Base-by-base conservation (phyloP, 352 stramenopile genomes). In the Thalassiosira oceanica region DNA sequence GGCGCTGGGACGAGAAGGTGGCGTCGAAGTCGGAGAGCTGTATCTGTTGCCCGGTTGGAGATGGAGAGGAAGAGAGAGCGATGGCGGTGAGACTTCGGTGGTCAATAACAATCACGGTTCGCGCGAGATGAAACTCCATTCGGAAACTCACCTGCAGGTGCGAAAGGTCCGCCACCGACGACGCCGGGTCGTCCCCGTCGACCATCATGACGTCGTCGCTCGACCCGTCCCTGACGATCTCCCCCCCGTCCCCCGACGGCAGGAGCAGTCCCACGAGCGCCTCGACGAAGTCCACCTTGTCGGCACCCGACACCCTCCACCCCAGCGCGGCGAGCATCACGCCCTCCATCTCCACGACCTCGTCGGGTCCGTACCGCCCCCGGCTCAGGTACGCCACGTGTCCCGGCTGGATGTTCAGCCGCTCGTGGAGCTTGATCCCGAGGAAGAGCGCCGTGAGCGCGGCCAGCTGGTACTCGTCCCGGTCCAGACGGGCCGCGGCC, bases 371-470 rank as follows among this genome's bases (percentile, higher is more conserved):
- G 56, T 89, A 91, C 20, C 83, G 67, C 13, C 82, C 82, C 27
- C 82, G 51, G 57, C 66, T 84, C 15, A 91, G 48, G 20, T 89
- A 69, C 20, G 54, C 66, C 10, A 74, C 61, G 58, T 74, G 61
- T 39, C 49, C 29, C 3, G 52, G 46, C 41, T 70, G 33, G n/a
- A 79, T 63, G 29, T 70, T 74, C 8, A 79, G 27, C 16, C 61
- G 49, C 24, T 79, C 69, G 39, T 73, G 55, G 11, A 90, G 13
- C 50, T 92, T 92, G 35, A 89, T 82, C 7, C 77, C 42, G 0
- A 92, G 23, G 56, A 88, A 92, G 3, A 92, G 48, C 8, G 73
- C 63, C 2, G 84, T 87, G 33, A 92, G 82, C 15, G 84, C 82
- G 11, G 66, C 72, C 0, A 92, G 69, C 41, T 92, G 84, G 36